These are phyloP conservation scores for Linnemannia hyalina DNA, from an alignment of 192 early-diverging fungal species.

Conservation along the genomic window DNA sequence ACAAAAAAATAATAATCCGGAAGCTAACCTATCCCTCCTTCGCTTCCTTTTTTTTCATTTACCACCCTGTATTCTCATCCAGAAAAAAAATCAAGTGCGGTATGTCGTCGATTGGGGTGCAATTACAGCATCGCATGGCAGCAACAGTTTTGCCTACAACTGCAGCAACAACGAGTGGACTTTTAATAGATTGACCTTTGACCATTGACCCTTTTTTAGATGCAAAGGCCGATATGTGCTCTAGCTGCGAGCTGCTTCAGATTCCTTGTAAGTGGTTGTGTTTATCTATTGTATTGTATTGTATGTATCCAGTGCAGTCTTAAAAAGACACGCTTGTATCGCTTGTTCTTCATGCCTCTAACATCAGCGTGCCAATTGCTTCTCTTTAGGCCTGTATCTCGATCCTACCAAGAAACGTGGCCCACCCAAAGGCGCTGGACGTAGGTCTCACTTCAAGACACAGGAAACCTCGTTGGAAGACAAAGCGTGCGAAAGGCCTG, in stretches of 20 bases:
- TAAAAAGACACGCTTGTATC: neutral
- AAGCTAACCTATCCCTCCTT: neutral
- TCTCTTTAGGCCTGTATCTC: constrained; percentile 32
- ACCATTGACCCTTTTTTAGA: constrained; percentile 14
- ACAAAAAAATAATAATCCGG: neutral
- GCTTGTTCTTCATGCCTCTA: neutral
- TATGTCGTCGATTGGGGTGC: constrained; percentile 10
- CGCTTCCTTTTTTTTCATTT: neutral
- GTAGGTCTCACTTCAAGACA: constrained; percentile 19
- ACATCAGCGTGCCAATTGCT: neutral
- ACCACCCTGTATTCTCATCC: neutral
- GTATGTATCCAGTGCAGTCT: neutral
- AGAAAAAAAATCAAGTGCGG: constrained; percentile 48
- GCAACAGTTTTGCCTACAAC: neutral
- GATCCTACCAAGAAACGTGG: constrained; percentile 56
- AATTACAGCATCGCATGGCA: neutral
- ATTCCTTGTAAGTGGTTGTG: constrained; percentile 36
- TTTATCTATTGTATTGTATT: neutral
- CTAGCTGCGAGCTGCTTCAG: constrained; percentile 46
- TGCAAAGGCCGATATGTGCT: constrained; percentile 48
- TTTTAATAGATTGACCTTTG: neutral
- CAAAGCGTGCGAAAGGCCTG: neutral
- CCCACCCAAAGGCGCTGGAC: constrained; percentile 55
- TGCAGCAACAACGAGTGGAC: neutral
- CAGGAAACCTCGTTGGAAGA: neutral